These are phyloP conservation scores for Polyporus arcularius DNA, from an alignment of 768 basidiomycete species.

Conservation along the genomic window DNA sequence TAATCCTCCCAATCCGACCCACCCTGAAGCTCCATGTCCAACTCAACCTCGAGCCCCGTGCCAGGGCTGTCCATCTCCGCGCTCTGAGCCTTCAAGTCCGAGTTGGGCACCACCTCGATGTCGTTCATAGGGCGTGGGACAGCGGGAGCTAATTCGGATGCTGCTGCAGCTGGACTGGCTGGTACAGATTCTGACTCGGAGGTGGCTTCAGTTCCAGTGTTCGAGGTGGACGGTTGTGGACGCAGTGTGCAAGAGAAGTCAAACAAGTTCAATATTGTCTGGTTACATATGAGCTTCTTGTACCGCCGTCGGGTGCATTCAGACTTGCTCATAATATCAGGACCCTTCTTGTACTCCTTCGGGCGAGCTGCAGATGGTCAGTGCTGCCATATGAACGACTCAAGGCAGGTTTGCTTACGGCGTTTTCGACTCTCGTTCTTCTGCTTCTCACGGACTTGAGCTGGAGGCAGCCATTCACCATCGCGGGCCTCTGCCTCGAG, in stretches of 20 bases:
- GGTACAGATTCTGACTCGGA: too few species aligned
- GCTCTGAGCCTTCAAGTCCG: too few species aligned
- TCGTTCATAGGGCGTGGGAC: too few species aligned
- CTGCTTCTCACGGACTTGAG: not conserved
- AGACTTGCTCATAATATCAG: not conserved
- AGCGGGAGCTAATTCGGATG: too few species aligned
- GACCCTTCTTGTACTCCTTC: not conserved
- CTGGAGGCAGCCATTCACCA: not conserved
- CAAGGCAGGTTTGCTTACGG: not conserved
- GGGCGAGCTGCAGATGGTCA: slow-evolving; percentile 30
- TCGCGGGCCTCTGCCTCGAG: not conserved
- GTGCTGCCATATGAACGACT: too few species aligned
- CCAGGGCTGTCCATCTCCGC: too few species aligned
- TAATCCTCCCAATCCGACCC: too few species aligned
- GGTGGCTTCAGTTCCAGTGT: too few species aligned
- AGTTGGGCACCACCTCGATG: too few species aligned
- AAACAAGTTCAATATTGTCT: not conserved
- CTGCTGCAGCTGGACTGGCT: too few species aligned
- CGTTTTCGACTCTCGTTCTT: not conserved
- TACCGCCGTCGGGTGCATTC: not conserved
- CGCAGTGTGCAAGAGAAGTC: not conserved
- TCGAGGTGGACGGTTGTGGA: not conserved
- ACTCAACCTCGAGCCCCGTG: too few species aligned
- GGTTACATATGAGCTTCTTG: not conserved
- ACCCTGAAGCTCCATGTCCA: too few species aligned